Evolutionary conservation across 257 asterid genomes (phyloP), one percentile per base, ranked within the genome.

Genomic region (Solanum chmielewskii): DNA sequence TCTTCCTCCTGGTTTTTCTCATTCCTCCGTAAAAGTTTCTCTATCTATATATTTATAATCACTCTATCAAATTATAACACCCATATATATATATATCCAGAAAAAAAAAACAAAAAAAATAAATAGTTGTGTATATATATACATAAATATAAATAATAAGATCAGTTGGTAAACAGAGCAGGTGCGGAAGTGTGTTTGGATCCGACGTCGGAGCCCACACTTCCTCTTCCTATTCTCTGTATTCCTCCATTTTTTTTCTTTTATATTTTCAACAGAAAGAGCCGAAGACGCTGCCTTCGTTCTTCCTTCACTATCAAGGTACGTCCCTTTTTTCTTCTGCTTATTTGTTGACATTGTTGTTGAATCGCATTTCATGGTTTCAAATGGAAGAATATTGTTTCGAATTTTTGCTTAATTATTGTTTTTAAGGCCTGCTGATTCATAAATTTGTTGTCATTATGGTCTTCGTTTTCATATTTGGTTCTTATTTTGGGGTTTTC

Each of bases 181-280:
- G 85, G 85, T 81, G 20, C 7, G 85, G 85, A 81, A 81, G 85
- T 81, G 85, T 81, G 85, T 13, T 80, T 47, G 85, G 85, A 81
- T 81, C 85, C 85, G 69, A 16, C 45, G 21, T 49, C 85, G 85
- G 85, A 81, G 64, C 69, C 69, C 68, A 49, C 85, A 81, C 85
- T 81, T 81, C 85, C 69, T 80, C 16, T 6, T 16, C 35, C 69
- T 20, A 15, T 10, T 49, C 45, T 81, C 85, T 49, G 66, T 5
- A 12, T 81, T 49, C 69, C 69, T 29, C 20, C 45, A 47, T 80
- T 80, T 49, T 80, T 29, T 47, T 80, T 16, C 44, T 80, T 16
- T 42, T 49, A 16, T 27, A 78, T 27, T 21, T 59, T 59, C 13
- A 21, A 21, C 66, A 20, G 66, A 59, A 56, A 18, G 64, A 56